phyloP scores from a whole-genome alignment of 129 eudicot species.

The Flaveria ramosissima region DNA sequence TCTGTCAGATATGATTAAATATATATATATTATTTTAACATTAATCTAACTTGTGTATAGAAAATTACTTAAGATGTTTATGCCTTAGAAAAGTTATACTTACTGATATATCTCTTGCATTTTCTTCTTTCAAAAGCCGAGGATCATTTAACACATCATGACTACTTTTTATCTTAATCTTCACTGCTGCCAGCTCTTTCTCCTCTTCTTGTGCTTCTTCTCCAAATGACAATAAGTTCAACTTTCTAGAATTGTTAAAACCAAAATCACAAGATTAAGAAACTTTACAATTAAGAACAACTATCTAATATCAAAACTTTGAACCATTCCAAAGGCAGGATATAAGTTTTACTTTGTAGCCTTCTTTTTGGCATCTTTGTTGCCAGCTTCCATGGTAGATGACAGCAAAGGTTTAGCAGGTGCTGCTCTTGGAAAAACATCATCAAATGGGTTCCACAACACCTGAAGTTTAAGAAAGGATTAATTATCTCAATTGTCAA shows the following conservation, averaged over 20 bases:
- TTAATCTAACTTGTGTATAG: no score
- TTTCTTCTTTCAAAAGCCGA: conserved; percentile 74
- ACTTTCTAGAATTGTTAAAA: conserved; percentile 48
- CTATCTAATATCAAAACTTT: conserved; percentile 16
- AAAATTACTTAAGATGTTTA: neutral
- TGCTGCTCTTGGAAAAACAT: conserved; percentile 70
- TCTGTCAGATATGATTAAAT: neutral
- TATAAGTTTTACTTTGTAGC: conserved; percentile 63
- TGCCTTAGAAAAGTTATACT: conserved; percentile 1
- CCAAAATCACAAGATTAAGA: conserved; percentile 2
- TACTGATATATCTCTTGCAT: conserved; percentile 50
- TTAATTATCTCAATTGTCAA: conserved; percentile 11
- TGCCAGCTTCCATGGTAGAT: conserved; percentile 42
- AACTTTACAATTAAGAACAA: neutral
- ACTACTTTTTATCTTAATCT: conserved; percentile 74
- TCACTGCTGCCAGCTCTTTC: conserved; percentile 67
- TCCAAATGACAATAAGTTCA: conserved; percentile 91
- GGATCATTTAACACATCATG: conserved; percentile 97
- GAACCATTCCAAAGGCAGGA: conserved; percentile 18
- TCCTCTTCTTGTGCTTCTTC: conserved; percentile 99
- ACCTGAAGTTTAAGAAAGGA: conserved; percentile 44
- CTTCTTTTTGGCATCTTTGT: conserved; percentile 65
- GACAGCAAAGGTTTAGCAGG: conserved; percentile 54
- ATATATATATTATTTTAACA: neutral
- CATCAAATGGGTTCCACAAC: conserved; percentile 95